These are phyloP conservation scores for Solanum etuberosum DNA, from an alignment of 257 asterid species.

Conservation along the genomic window DNA sequence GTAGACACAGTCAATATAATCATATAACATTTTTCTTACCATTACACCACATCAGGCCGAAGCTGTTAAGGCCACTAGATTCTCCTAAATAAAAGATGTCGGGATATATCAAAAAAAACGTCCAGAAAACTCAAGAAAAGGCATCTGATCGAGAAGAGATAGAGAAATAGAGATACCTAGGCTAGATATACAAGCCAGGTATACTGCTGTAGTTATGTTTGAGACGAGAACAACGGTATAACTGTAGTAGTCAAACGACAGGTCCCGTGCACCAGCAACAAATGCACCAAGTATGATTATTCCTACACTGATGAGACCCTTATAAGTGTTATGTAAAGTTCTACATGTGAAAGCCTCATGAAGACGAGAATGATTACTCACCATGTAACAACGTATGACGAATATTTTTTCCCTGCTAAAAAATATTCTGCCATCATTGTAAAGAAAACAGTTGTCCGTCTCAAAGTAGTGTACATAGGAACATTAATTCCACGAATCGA, in stretches of 20 bases:
- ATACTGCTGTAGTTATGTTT: constrained; percentile 13
- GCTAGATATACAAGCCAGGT: constrained; percentile 11
- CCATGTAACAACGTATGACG: constrained; percentile 5
- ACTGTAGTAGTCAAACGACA: constrained; percentile 5
- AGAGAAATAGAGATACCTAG: background rate
- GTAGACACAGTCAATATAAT: background rate
- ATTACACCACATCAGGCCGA: constrained; percentile 11
- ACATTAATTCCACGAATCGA: constrained; percentile 10
- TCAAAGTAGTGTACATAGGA: constrained; percentile 15
- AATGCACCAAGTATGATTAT: constrained; percentile 12
- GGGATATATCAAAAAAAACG: background rate
- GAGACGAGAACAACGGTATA: constrained; percentile 7
- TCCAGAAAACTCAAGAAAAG: background rate
- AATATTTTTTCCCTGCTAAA: background rate
- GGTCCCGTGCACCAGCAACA: constrained; percentile 17
- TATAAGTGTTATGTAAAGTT: background rate
- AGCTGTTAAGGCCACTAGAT: constrained; percentile 8
- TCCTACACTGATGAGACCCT: constrained; percentile 9
- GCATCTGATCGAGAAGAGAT: background rate
- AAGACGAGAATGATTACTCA: background rate
- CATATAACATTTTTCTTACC: background rate
- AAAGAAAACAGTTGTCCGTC: constrained; percentile 11
- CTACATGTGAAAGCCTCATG: background rate
- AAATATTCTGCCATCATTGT: constrained; percentile 14
- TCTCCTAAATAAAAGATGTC: background rate